A percentile compares a stretch with the other conserved stretches of the same genome.
phyloP scores from a whole-genome alignment of 768 basidiomycete species.

The Favolaschia claudopus region DNA sequence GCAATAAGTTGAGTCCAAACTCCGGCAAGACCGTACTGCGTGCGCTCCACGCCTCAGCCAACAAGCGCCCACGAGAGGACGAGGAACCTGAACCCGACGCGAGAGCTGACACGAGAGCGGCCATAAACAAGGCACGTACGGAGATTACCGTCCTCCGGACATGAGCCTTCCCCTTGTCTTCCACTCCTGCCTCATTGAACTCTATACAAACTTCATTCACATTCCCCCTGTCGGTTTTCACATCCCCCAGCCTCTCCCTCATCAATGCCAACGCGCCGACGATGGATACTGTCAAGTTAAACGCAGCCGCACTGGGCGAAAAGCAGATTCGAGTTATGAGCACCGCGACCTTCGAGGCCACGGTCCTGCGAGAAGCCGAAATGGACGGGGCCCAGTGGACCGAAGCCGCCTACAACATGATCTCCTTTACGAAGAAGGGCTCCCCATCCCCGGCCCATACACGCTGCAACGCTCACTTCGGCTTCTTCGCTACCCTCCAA shows the following conservation, averaged over 20 bases:
- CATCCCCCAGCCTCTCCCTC: background rate
- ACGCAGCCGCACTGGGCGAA: background rate
- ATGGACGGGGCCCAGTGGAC: background rate
- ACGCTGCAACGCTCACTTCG: background rate
- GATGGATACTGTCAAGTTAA: background rate
- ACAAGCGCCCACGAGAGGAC: background rate
- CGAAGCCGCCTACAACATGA: background rate
- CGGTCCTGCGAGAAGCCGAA: background rate
- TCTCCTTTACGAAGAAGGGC: background rate
- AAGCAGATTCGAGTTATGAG: background rate
- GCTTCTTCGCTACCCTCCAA: background rate
- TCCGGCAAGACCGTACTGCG: background rate
- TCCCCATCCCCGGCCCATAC: too few species aligned
- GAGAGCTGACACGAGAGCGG: background rate
- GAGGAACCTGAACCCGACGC: too few species aligned
- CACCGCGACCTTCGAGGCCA: background rate
- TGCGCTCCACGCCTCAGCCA: background rate
- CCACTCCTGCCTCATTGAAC: background rate
- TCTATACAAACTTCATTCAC: background rate
- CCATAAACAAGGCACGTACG: background rate
- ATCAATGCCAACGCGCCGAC: background rate
- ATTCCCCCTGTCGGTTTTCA: constrained; percentile 7
- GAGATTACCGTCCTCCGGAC: background rate
- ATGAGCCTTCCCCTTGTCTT: constrained; percentile 1
- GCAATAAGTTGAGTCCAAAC: background rate